A percentile compares a stretch with the other conserved stretches of the same genome.
phyloP scores from a whole-genome alignment of 371 early-diverging fungal species.

The Mortierella sp. region DNA sequence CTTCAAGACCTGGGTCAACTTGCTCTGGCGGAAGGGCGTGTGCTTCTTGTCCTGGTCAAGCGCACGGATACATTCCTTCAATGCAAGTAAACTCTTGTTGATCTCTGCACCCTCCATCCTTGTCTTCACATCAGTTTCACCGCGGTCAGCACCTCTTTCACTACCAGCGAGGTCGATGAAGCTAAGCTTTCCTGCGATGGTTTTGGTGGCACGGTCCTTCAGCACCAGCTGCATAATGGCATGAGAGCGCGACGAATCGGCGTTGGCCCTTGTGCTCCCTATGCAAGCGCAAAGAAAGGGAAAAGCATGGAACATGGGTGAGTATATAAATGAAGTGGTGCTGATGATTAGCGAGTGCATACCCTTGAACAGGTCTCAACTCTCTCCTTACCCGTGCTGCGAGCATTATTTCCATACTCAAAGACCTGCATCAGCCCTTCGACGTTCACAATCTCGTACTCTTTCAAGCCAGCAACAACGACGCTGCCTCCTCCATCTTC shows the following conservation, averaged over 20 bases:
- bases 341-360: no score
- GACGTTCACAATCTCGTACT: conserved; percentile 81
- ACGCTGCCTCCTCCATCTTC: conserved; percentile 97
- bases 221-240: conserved; percentile 96
- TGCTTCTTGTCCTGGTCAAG: conserved; percentile 93
- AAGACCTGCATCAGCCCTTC: conserved; percentile 89
- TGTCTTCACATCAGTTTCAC: conserved; percentile 90
- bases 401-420: conserved; percentile 86
- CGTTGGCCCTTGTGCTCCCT: conserved; percentile 93
- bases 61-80: conserved; percentile 98
- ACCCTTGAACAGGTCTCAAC: no score
- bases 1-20: conserved; percentile 97
- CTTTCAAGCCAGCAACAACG: conserved; percentile 86
- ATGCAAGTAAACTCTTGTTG: conserved; percentile 96
- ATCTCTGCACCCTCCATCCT: conserved; percentile 98
- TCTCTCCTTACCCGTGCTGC: conserved; percentile 84
- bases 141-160: conserved; percentile 98
- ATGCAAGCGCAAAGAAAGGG: background rate
- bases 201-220: conserved; percentile 69
- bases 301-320: no score
- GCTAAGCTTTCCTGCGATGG: conserved; percentile 83
- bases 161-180: conserved; percentile 99
- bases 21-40: conserved; percentile 97
- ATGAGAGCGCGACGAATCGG: conserved; percentile 97
- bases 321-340: no score